Evolutionary conservation across 495 filamentous ascomycete genomes (phyloP).

Genomic region (Xylaria bambusicola): DNA sequence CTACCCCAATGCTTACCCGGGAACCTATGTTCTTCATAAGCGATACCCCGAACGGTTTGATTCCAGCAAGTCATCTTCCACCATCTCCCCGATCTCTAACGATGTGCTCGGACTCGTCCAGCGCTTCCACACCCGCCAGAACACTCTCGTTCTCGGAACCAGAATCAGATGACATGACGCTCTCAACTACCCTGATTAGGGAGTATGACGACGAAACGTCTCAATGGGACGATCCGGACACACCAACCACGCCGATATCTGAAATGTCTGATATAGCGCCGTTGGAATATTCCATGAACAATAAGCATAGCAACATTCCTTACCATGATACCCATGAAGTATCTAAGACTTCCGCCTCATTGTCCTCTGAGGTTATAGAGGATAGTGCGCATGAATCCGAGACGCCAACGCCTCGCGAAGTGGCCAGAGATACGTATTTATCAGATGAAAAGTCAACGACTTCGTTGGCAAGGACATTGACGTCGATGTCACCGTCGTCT

Average conservation of each 20-base stretch:
- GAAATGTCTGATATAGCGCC: conserved; percentile 34
- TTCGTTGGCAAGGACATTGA: not conserved
- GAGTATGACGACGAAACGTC: conserved; percentile 38
- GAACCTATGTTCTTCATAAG: conserved; percentile 42
- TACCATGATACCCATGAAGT: conserved; percentile 16
- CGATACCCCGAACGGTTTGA: conserved; percentile 8
- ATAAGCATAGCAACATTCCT: conserved; percentile 12
- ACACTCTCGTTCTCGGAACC: conserved; percentile 49
- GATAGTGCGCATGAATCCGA: conserved; percentile 34
- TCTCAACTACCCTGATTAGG: conserved; percentile 24
- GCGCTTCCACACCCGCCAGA: conserved; percentile 42
- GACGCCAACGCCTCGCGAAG: conserved; percentile 43
- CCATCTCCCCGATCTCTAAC: conserved; percentile 52
- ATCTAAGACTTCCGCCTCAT: conserved; percentile 8
- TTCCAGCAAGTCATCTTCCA: conserved; percentile 36
- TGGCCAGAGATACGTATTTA: conserved; percentile 31
- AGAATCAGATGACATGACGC: conserved; percentile 37
- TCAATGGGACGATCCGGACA: conserved; percentile 34
- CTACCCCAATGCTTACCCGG: conserved; percentile 40
- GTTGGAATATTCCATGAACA: conserved; percentile 21
- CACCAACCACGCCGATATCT: conserved; percentile 38
- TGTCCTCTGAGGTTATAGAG: not conserved
- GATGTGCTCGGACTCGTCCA: conserved; percentile 47
- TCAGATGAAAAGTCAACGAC: conserved; percentile 18
- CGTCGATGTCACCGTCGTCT: conserved; percentile 27